phyloP scores from a whole-genome alignment of 805 yeast genomes.

The Kurtzmaniella fragi region DNA sequence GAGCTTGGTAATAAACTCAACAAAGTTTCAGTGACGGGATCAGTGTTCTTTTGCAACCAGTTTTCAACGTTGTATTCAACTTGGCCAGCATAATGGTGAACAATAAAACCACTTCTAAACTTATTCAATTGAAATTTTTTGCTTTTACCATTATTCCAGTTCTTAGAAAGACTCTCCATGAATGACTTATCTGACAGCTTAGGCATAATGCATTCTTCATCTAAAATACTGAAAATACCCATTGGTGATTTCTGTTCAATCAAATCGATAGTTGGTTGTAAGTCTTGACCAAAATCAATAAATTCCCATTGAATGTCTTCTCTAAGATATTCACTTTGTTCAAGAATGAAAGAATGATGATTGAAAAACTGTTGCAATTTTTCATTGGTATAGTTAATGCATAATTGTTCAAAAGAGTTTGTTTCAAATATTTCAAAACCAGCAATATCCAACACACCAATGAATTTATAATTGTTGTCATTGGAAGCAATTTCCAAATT shows the following conservation, averaged over 20 bases:
- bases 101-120: conserved; percentile 68
- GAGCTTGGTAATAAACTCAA: conserved; percentile 58
- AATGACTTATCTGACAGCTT: conserved; percentile 80
- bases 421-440: conserved; percentile 57
- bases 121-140: conserved; percentile 67
- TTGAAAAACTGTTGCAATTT: conserved; percentile 58
- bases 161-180: conserved; percentile 66
- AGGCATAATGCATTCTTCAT: conserved; percentile 95
- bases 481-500: conserved; percentile 40
- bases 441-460: conserved; percentile 58
- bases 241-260: conserved; percentile 73
- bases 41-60: conserved; percentile 93
- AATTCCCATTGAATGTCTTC: conserved; percentile 65
- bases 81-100: conserved; percentile 92
- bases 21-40: conserved; percentile 80
- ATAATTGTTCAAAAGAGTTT: conserved; percentile 56
- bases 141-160: conserved; percentile 49
- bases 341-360: conserved; percentile 57
- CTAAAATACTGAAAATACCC: conserved; percentile 80
- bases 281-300: conserved; percentile 90
- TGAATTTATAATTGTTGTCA: conserved; percentile 30
- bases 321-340: conserved; percentile 54
- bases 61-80: conserved; percentile 92
- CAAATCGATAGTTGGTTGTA: conserved; percentile 90
- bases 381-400: conserved; percentile 58